These are phyloP conservation scores for Castanopsis chinensis DNA, from an alignment of 306 rosid species.

Conservation along the genomic window DNA sequence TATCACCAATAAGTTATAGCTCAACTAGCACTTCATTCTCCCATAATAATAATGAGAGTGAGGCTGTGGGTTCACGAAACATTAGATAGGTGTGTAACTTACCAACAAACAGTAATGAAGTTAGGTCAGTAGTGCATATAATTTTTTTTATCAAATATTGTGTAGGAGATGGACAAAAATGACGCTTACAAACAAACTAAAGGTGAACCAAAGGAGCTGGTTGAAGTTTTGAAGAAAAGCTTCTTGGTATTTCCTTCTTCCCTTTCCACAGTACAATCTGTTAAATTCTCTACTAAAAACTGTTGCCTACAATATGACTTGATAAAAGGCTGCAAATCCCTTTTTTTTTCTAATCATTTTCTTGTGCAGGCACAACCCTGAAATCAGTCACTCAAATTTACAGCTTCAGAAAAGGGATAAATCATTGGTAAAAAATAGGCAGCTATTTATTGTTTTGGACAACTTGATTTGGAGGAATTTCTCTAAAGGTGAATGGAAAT, in stretches of 20 bases:
- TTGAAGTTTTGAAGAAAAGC: constrained; percentile 60
- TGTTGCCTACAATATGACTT: not conserved
- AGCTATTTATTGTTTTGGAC: too few relatives aligned
- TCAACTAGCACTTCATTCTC: not conserved
- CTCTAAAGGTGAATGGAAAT: too few relatives aligned
- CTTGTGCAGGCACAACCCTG: not conserved
- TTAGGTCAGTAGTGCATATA: not conserved
- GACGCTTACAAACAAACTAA: constrained; percentile 60
- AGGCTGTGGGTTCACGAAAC: not conserved
- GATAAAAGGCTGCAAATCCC: not conserved
- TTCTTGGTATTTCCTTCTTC: constrained; percentile 33
- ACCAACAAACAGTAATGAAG: too few relatives aligned
- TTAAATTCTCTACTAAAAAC: not conserved
- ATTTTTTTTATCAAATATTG: not conserved
- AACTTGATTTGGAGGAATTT: too few relatives aligned
- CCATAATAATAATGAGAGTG: not conserved
- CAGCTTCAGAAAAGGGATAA: not conserved
- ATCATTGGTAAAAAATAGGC: too few relatives aligned
- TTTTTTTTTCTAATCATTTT: not conserved
- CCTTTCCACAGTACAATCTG: not conserved
- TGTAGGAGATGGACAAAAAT: constrained; percentile 53
- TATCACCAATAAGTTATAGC: too few relatives aligned
- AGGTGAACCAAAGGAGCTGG: constrained; percentile 50
- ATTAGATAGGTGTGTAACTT: too few relatives aligned
- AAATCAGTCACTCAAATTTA: not conserved